Evolutionary conservation across 2,329 filamentous ascomycete genomes (phyloP), one percentile per base, ranked within the genome.

Genomic region (Elsinoe ampelina): DNA sequence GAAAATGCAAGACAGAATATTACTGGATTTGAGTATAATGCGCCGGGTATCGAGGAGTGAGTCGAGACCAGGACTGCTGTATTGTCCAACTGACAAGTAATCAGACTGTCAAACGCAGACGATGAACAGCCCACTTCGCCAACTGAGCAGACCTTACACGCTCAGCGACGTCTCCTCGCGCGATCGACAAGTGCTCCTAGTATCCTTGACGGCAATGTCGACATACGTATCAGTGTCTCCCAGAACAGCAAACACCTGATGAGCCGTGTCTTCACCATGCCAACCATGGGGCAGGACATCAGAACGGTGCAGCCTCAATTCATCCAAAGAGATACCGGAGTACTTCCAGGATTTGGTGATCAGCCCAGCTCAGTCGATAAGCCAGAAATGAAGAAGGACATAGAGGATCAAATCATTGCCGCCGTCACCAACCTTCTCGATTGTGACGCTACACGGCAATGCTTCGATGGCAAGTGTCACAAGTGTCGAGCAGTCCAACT

Each of bases 21-120:
- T 2, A 11, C 47, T 20, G 58, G 58, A 15, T 47, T 62, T 13
- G 57, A 58, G 35, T 62, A 60, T 60, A 39, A 61, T 2, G 47
- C 39, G 43, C 61, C 61, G n/a, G 22, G 57, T 32, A 36, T 61
- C 13, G 39, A 61, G 19, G 47, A 42, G 60, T 62, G 20, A 22
- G 58, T 54, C 12, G 8, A 15, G 19, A 7, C 3, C 2, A 11
- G 34, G 6, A 4, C 10, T 17, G 10, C 3, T 3, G 11, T 34
- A n/a, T 26, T 7, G 7, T 8, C 19, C 2, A 8, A 20, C 48
- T 52, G 34, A 38, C n/a, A 19, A 19, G 2, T 8, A 2, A 1
- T 10, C 12, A 52, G 32, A 19, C 32, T 15, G 11, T 12, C 26
- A 11, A 4, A 34, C 3, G 3, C 26, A 2, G 8, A 7, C n/a